phyloP scores from a whole-genome alignment of 1,284 basidiomycete species.

The Tilletia setariae region DNA sequence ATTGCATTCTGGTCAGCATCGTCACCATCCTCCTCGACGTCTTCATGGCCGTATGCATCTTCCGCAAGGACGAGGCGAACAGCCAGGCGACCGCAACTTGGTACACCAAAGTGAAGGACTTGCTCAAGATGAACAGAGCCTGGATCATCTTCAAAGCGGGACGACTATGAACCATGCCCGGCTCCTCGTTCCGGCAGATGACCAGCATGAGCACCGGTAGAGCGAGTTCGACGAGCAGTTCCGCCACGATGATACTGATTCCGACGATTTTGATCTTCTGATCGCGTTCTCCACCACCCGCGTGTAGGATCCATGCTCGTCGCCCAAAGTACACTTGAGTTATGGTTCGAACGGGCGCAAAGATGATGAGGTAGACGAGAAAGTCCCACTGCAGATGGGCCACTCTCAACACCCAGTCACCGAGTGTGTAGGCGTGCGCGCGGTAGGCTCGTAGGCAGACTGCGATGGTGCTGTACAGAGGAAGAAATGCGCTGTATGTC shows the following conservation, averaged over 20 bases:
- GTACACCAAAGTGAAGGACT: not conserved
- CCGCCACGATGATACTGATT: not conserved
- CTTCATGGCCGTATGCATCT: conserved; percentile 7
- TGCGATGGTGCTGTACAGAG: not conserved
- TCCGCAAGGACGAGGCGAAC: not conserved
- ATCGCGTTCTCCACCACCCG: not conserved
- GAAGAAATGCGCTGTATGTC: not conserved
- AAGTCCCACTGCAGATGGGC: not conserved
- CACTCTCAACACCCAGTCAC: not conserved
- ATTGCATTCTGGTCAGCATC: conserved; percentile 5
- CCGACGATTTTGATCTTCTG: not conserved
- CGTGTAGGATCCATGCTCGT: conserved; percentile 4
- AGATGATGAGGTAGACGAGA: not conserved
- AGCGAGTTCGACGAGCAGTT: not conserved
- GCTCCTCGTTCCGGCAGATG: not conserved
- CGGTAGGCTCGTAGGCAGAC: not conserved
- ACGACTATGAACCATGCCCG: not conserved
- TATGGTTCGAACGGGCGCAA: not conserved
- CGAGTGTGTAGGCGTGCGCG: not conserved
- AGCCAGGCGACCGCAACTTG: conserved; percentile 2
- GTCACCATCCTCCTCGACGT: not conserved
- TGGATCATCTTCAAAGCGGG: not conserved
- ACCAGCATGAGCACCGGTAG: not conserved
- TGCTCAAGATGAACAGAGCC: not conserved
- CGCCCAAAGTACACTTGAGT: conserved; percentile 6